These are phyloP conservation scores for Trichoderma simmonsii DNA, from an alignment of 2,329 filamentous ascomycete species.

Conservation along the genomic window DNA sequence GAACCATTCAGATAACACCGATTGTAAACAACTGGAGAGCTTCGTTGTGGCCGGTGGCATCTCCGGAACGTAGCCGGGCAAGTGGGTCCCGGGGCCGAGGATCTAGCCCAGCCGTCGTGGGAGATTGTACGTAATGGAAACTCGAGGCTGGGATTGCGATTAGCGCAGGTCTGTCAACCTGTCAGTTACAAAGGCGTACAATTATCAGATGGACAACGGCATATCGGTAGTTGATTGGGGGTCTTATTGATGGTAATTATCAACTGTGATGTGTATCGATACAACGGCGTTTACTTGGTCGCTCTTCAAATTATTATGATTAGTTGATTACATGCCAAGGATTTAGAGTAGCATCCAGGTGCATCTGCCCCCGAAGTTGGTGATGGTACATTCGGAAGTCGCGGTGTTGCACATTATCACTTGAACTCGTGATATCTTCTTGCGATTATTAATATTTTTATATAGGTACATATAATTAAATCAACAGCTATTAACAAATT, in stretches of 20 bases:
- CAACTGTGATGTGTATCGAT: background rate
- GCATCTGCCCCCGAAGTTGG: background rate
- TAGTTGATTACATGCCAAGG: background rate
- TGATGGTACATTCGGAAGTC: background rate
- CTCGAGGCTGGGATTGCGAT: background rate
- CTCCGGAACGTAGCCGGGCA: background rate
- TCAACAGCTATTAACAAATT: too few relatives aligned
- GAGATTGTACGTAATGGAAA: conserved; percentile 9
- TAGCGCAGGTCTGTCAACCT: background rate
- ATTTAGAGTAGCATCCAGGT: too few relatives aligned
- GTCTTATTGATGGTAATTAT: background rate
- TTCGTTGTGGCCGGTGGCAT: background rate
- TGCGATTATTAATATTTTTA: background rate
- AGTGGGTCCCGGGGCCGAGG: background rate
- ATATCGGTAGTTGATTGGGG: background rate
- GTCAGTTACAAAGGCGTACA: background rate
- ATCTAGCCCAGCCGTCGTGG: conserved; percentile 6
- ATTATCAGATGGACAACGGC: background rate
- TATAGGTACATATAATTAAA: too few relatives aligned
- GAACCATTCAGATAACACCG: background rate
- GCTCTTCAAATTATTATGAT: background rate
- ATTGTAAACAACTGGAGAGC: background rate
- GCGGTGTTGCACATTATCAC: background rate
- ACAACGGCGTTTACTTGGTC: background rate
- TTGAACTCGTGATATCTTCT: background rate